Evolutionary conservation across 176 grass and related monocot species (phyloP), one percentile per base, ranked within the genome.

Genomic region (Neostapfia colusana): DNA sequence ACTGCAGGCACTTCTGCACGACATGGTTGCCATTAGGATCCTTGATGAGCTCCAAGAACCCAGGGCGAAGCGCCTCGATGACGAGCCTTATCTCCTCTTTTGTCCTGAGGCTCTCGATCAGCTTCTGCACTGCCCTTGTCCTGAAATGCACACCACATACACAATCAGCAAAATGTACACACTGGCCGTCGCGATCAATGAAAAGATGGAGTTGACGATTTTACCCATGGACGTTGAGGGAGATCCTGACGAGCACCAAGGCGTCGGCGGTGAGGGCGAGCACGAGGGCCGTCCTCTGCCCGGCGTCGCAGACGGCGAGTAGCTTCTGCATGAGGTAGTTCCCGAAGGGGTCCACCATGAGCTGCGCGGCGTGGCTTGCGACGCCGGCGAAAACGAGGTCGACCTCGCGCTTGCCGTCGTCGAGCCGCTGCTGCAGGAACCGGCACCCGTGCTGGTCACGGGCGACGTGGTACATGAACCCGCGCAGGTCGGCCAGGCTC

Each of bases 271-370:
- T 90, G 60, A 99, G 65, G 18, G 65, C 67, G 70, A 64, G 70
- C 25, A 95, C 69, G 40, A 95, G 73, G 15, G 8, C 66, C 89
- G 73, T 95, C 79, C 85, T 84, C 67, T 99, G 91, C 65, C 82
- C 85, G 70, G 88, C 83, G 70, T 67, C 77, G 57, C 91, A 99
- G 5, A 85, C 79, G 56, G 81, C 65, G 62, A 99, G 75, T 21
- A 99, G 85, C 85, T 95, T 99, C 86, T 99, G 95, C 80, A 95
- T 90, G 31, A 99, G 89, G 69, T 99, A 99, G 77, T 99, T 99
- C 18, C 91, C 95, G 63, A 90, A 99, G 0, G 85, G 87, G 59
- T 99, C 75, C 45, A 90, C 85, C 75, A 91, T 92, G 16, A 99
- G 95, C 85, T 95, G 80, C 21, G 88, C 68, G 57, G 83, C 63